Base-by-base conservation (phyloP, 495 filamentous ascomycete species). In the Aspergillus sclerotiicarbonarius region DNA sequence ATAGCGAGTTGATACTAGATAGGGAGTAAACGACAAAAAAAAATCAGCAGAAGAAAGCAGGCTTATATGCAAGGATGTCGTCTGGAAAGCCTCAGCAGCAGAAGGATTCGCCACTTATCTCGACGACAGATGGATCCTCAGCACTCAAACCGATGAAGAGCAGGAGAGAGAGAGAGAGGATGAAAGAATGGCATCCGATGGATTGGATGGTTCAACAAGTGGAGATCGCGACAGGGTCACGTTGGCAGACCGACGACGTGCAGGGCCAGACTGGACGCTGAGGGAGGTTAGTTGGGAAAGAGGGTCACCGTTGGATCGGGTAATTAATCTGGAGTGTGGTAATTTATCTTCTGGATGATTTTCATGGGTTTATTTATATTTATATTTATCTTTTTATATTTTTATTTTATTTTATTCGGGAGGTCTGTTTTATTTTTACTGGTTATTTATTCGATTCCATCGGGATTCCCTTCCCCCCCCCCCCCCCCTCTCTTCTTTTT, bases 261-360 rank as follows among this genome's bases (percentile, higher is more conserved):
- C 21, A 58, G 21, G 50, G 48, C 21, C 37, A 54, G 51, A 43
- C 39, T 39, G 15, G 32, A 41, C 31, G 51, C n/a, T 8, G 47
- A 8, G 8, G 47, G 19, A 21, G 47, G 15, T 21, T 12, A 50
- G 47, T 10, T 32, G 29, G 31, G 47, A 29, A 48, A 41, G 51
- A 35, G 37, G 50, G 33, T 37, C 57, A 55, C 61, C 63, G 64
- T 64, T 67, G 59, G 56, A 67, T 65, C 64, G 64, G 68, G 62
- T 69, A 70, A 66, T 70, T 65, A 62, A 54, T 53, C 32, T 43
- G 47, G 39, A 50, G 47, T 45, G 18, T 45, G 43, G 29, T 56
- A 48, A 43, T 54, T 54, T 59, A 41, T n/a, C 4, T 15, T 41
- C 37, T 15, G 8, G 8, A 59, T 56, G 12, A 20, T 59, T 61